phyloP scores from a whole-genome alignment of 202 grass and related monocot genomes.

The Zoysia matrella region DNA sequence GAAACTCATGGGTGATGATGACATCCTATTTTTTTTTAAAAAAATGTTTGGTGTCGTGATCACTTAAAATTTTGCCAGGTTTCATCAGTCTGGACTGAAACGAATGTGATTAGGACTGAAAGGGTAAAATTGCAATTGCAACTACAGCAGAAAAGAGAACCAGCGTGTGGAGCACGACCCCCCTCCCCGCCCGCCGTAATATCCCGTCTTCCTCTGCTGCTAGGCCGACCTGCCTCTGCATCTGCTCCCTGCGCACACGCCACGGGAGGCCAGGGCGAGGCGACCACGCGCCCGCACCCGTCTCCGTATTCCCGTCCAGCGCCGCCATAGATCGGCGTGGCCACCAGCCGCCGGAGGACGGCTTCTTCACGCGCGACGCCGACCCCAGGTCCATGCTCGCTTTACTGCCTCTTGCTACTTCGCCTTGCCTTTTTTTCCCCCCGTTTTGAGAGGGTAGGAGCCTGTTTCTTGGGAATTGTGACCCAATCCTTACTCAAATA shows the following conservation, averaged over 20 bases:
- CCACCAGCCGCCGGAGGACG: constrained; percentile 28
- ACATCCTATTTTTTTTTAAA: too few relatives aligned
- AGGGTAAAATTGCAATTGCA: too few relatives aligned
- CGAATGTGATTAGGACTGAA: too few relatives aligned
- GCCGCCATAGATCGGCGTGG: constrained; percentile 38
- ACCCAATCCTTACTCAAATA: background rate
- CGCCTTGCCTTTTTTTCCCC: background rate
- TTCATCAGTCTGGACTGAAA: too few relatives aligned
- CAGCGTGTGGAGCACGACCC: constrained; percentile 11
- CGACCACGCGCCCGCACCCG: constrained; percentile 28
- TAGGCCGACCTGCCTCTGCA: background rate
- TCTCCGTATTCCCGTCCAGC: background rate
- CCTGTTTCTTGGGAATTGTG: background rate
- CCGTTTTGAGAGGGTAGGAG: background rate
- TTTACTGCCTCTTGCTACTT: constrained; percentile 10
- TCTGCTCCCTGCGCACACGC: background rate
- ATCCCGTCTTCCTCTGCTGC: background rate
- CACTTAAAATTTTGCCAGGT: too few relatives aligned
- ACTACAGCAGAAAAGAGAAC: background rate
- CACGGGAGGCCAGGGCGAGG: constrained; percentile 19
- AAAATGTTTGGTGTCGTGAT: too few relatives aligned
- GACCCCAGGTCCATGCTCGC: constrained; percentile 35
- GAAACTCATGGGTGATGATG: too few relatives aligned
- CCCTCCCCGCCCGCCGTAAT: background rate
- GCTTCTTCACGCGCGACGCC: constrained; percentile 33